A percentile compares a stretch with the other conserved stretches of the same genome.
These are phyloP conservation scores for Paramecium primaurelia DNA, from an alignment of 73 alveolate species.

Conservation along the genomic window DNA sequence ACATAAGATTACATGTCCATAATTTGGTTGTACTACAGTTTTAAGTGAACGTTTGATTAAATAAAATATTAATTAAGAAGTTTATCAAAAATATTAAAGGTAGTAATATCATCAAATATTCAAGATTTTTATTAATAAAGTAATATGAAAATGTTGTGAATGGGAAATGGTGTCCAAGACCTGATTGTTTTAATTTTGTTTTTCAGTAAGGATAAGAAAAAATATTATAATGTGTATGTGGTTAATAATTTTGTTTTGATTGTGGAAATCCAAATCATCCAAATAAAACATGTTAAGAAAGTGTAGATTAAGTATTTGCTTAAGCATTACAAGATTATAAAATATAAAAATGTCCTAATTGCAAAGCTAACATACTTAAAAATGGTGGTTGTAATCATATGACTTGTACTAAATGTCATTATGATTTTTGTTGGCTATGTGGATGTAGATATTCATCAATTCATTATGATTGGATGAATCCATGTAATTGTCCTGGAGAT, in stretches of 20 bases:
- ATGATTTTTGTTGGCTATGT: constrained; percentile 94
- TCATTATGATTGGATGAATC: constrained; percentile 44
- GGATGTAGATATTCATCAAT: not conserved
- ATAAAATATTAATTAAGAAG: not conserved
- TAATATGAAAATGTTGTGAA: not conserved
- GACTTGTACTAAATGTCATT: constrained; percentile 91
- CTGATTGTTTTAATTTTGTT: constrained; percentile 24
- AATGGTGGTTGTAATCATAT: constrained; percentile 97
- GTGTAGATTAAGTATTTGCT: constrained; percentile 5
- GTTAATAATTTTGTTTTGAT: not conserved
- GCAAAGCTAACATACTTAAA: constrained; percentile 91
- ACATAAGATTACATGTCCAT: not conserved
- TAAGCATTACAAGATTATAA: constrained; percentile 54
- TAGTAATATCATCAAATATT: not conserved
- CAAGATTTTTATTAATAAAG: not conserved
- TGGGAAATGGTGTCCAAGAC: constrained; percentile 48
- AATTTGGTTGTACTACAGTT: not conserved
- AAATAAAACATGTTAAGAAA: not conserved
- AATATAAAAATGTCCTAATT: constrained; percentile 93
- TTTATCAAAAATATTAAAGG: not conserved
- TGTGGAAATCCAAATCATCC: constrained; percentile 42
- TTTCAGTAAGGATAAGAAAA: not conserved
- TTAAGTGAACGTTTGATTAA: not conserved
- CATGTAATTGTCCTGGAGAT: constrained; percentile 37
- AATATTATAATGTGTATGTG: not conserved